Evolutionary conservation across 2,329 filamentous ascomycete species (phyloP).

Genomic region (Stagonosporopsis rhizophila): DNA sequence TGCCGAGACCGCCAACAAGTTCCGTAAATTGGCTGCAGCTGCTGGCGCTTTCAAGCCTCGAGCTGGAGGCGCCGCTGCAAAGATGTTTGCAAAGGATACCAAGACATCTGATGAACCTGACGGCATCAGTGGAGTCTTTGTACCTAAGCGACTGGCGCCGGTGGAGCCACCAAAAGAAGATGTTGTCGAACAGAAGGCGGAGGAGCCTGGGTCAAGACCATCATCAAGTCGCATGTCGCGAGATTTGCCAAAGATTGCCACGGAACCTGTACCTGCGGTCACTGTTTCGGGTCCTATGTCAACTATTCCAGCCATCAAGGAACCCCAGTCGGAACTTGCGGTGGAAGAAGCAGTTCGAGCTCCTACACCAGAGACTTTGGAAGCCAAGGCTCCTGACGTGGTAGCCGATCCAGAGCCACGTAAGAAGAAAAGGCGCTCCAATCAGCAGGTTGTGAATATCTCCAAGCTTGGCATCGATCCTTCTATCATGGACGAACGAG

Average conservation of each 20-base stretch:
- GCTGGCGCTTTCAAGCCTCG: conserved; percentile 83
- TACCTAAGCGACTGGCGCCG: conserved; percentile 61
- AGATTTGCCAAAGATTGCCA: conserved; percentile 39
- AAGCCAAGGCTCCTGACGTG: conserved; percentile 13
- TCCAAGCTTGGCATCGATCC: conserved; percentile 79
- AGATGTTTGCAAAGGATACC: conserved; percentile 67
- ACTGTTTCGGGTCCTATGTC: conserved; percentile 45
- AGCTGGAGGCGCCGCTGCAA: conserved; percentile 83
- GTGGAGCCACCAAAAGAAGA: conserved; percentile 36
- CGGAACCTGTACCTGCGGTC: conserved; percentile 44
- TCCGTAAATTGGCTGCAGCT: conserved; percentile 78
- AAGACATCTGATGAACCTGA: conserved; percentile 75
- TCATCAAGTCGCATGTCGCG: conserved; percentile 39
- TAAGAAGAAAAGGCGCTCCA: conserved; percentile 68
- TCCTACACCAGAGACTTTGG: conserved; percentile 43
- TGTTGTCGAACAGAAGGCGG: conserved; percentile 36
- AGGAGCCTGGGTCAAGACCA: conserved; percentile 28
- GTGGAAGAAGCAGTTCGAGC: conserved; percentile 45
- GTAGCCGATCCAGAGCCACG: conserved; percentile 55
- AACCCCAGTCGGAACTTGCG: conserved; percentile 21
- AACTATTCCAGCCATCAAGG: conserved; percentile 24
- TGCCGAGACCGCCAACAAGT: conserved; percentile 74
- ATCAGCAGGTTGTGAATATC: conserved; percentile 81
- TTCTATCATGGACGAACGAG: conserved; percentile 75
- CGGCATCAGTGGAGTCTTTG: conserved; percentile 87